Evolutionary conservation across 2,329 filamentous ascomycete genomes (phyloP).

Genomic region (Aciculosporium take): DNA sequence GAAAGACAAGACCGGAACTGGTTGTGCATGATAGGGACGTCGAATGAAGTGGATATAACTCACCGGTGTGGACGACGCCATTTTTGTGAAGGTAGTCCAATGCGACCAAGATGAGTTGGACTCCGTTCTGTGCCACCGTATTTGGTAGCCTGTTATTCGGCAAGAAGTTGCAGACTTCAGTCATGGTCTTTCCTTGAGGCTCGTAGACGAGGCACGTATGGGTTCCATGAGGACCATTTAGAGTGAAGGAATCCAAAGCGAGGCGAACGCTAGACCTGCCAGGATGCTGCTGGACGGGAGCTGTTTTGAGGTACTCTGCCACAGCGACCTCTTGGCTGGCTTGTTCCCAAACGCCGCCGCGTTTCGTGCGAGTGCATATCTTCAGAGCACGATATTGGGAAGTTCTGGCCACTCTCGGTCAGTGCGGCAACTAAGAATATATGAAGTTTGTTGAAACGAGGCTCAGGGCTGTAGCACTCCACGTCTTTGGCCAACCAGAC

Average conservation of each 20-base stretch:
- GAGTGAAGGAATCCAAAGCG: background rate
- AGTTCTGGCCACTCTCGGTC: no score
- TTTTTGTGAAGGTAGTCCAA: slow-evolving; percentile 11
- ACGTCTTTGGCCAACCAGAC: no score
- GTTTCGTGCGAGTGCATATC: no score
- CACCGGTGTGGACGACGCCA: slow-evolving; percentile 11
- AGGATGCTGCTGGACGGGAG: no score
- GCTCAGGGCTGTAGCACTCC: no score
- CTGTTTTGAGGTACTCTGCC: no score
- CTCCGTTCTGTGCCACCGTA: slow-evolving; percentile 11
- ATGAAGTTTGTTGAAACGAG: no score
- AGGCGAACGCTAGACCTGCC: background rate
- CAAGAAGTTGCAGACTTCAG: slow-evolving; percentile 12
- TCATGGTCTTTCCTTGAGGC: slow-evolving; percentile 10
- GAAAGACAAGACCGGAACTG: background rate
- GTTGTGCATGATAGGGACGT: background rate
- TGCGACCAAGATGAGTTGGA: slow-evolving; percentile 9
- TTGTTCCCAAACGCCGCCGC: no score
- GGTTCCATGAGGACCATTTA: slow-evolving; percentile 8
- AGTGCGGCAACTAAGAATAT: no score
- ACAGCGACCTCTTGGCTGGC: no score
- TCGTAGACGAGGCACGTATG: slow-evolving; percentile 12
- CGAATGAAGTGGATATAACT: no score
- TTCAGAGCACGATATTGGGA: no score
- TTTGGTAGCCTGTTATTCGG: slow-evolving; percentile 12